Evolutionary conservation across 164 flowering plant species (phyloP).

Genomic region (Tinospora cordifolia): DNA sequence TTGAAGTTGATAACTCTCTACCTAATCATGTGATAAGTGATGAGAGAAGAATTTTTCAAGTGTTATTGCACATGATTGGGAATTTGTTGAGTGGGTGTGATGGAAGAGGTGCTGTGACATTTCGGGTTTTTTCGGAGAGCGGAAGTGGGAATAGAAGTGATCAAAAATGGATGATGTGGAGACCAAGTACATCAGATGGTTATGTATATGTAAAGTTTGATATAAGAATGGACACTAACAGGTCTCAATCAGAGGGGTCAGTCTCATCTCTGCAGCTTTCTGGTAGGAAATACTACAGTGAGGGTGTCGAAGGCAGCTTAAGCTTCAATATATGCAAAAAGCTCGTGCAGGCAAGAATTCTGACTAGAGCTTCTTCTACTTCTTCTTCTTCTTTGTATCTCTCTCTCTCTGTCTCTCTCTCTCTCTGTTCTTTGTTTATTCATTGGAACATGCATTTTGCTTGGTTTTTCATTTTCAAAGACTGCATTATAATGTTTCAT

Average conservation of each 20-base stretch:
- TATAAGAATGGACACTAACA: slow-evolving; percentile 28
- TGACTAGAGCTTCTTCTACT: neutral
- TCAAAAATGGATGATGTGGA: slow-evolving; percentile 62
- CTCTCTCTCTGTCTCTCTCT: too few relatives aligned
- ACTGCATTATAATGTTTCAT: neutral
- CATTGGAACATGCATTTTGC: neutral
- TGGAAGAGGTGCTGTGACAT: slow-evolving; percentile 33
- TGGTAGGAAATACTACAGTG: slow-evolving; percentile 28
- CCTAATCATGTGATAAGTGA: slow-evolving; percentile 73
- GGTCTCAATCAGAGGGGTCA: slow-evolving; percentile 24
- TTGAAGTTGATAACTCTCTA: slow-evolving; percentile 52
- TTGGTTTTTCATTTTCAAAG: neutral
- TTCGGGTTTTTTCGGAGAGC: slow-evolving; percentile 35
- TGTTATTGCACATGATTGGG: slow-evolving; percentile 83
- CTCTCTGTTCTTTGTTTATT: too few relatives aligned
- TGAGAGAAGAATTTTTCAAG: slow-evolving; percentile 83
- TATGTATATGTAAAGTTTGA: slow-evolving; percentile 56
- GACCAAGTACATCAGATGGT: slow-evolving; percentile 44
- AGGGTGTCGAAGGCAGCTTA: slow-evolving; percentile 42
- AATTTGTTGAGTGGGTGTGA: slow-evolving; percentile 40
- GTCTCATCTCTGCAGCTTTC: slow-evolving; percentile 17
- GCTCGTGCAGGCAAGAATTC: slow-evolving; percentile 60
- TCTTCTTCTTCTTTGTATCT: neutral
- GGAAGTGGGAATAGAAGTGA: slow-evolving; percentile 51
- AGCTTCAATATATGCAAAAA: slow-evolving; percentile 75